Percentiles rank a stretch among this genome's conserved stretches.
Evolutionary conservation across 495 filamentous ascomycete genomes (phyloP).

Genomic region (Alectoria sarmentosa): DNA sequence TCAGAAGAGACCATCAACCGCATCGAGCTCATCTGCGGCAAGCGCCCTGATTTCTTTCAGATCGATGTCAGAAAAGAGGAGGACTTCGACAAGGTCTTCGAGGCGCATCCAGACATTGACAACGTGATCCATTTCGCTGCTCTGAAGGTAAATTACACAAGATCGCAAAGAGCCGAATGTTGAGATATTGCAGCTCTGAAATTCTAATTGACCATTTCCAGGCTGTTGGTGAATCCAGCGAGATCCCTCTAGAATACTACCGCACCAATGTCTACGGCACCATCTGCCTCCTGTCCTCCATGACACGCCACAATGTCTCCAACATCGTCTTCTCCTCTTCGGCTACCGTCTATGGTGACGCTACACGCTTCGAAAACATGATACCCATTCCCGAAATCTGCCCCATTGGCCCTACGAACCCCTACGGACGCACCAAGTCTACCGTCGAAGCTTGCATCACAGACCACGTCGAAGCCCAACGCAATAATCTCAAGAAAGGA

Average conservation of each 20-base stretch:
- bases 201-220: slow-evolving; percentile 29
- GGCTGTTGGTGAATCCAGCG: slow-evolving; percentile 93
- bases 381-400: slow-evolving; percentile 97
- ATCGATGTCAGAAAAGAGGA: slow-evolving; percentile 81
- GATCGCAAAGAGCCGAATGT: background rate
- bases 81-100: slow-evolving; percentile 80
- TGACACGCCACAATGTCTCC: slow-evolving; percentile 80
- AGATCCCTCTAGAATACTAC: slow-evolving; percentile 97
- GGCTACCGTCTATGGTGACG: slow-evolving; percentile 96
- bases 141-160: slow-evolving; percentile 64
- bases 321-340: slow-evolving; percentile 98
- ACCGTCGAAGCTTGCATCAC: slow-evolving; percentile 86
- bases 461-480: slow-evolving; percentile 81
- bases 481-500: slow-evolving; percentile 72
- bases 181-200: background rate
- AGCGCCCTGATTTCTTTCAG: slow-evolving; percentile 77
- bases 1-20: slow-evolving; percentile 81
- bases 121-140: slow-evolving; percentile 98
- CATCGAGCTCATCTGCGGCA: slow-evolving; percentile 88
- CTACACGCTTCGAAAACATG: slow-evolving; percentile 94
- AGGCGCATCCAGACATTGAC: slow-evolving; percentile 85
- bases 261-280: slow-evolving; percentile 91
- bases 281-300: slow-evolving; percentile 77
- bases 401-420: slow-evolving; percentile 93
- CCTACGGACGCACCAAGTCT: slow-evolving; percentile 92